These are phyloP conservation scores for Piper betle DNA, from an alignment of 164 flowering plant genomes.

Conservation along the genomic window DNA sequence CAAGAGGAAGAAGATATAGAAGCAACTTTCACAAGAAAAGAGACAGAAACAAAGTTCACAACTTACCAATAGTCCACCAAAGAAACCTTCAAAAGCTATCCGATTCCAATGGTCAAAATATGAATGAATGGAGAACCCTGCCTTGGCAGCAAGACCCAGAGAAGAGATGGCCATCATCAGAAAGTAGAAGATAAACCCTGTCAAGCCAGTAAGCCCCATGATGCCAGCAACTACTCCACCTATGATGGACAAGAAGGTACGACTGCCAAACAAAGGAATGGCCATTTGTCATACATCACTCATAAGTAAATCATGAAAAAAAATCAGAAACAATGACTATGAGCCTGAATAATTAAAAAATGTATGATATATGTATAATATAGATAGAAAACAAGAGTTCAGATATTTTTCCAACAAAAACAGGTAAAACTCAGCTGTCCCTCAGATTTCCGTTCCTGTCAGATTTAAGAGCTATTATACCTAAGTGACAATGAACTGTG, in stretches of 20 bases:
- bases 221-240: slow-evolving; percentile 96
- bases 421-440: too few species aligned
- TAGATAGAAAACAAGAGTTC: too few species aligned
- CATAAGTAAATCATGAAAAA: not conserved
- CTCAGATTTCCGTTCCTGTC: too few species aligned
- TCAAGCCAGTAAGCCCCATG: slow-evolving; percentile 67
- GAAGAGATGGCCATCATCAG: slow-evolving; percentile 83
- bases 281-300: not conserved
- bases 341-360: not conserved
- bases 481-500: too few species aligned
- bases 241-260: slow-evolving; percentile 91
- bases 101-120: slow-evolving; percentile 87
- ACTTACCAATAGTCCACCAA: slow-evolving; percentile 85
- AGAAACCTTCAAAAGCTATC: slow-evolving; percentile 64
- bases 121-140: slow-evolving; percentile 54
- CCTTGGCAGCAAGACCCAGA: slow-evolving; percentile 65
- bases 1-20: not conserved
- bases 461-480: too few species aligned
- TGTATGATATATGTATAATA: not conserved
- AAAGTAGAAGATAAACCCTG: slow-evolving; percentile 79
- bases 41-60: not conserved
- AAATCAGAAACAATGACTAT: not conserved
- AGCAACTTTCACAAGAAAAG: not conserved
- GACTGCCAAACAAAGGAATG: slow-evolving; percentile 43
- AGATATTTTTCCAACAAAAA: not conserved